These are phyloP conservation scores for Decorospora gaudefroyi DNA, from an alignment of 2,329 filamentous ascomycete species.

Conservation along the genomic window DNA sequence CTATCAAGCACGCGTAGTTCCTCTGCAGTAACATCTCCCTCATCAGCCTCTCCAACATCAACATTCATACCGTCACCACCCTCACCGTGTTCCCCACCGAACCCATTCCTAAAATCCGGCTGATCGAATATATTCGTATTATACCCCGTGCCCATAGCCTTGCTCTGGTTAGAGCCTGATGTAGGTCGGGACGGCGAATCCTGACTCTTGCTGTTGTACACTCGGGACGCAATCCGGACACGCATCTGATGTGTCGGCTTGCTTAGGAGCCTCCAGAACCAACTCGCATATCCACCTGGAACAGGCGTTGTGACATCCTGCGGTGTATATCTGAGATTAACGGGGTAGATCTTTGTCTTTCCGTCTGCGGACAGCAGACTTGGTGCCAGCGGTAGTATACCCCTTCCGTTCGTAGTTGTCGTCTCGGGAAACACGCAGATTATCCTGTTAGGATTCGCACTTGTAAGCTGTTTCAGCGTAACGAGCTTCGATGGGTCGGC, in stretches of 20 bases:
- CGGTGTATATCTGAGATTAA: constrained; percentile 87
- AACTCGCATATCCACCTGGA: constrained; percentile 70
- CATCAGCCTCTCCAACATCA: constrained; percentile 8
- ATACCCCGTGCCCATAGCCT: constrained; percentile 30
- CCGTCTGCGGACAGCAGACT: constrained; percentile 70
- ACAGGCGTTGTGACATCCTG: constrained; percentile 89
- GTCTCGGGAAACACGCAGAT: constrained; percentile 92
- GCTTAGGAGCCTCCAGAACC: constrained; percentile 85
- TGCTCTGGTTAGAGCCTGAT: constrained; percentile 7
- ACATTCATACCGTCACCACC: constrained; percentile 27
- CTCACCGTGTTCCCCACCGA: constrained; percentile 15
- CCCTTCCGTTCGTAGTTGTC: constrained; percentile 90
- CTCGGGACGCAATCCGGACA: constrained; percentile 82
- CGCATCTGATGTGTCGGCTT: constrained; percentile 86
- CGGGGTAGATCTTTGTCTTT: constrained; percentile 79
- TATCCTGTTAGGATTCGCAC: constrained; percentile 71
- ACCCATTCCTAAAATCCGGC: constrained; percentile 30
- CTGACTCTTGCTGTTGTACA: constrained; percentile 51
- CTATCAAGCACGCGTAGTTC: constrained; percentile 75
- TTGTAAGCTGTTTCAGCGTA: constrained; percentile 58
- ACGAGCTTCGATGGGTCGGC: constrained; percentile 42
- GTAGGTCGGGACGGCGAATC: constrained; percentile 21
- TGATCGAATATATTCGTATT: constrained; percentile 44
- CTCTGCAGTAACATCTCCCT: constrained; percentile 32
- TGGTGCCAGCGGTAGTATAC: constrained; percentile 81